Evolutionary conservation across 768 basidiomycete genomes (phyloP), one percentile per base, ranked within the genome.

Genomic region (Hygrophorus russula): DNA sequence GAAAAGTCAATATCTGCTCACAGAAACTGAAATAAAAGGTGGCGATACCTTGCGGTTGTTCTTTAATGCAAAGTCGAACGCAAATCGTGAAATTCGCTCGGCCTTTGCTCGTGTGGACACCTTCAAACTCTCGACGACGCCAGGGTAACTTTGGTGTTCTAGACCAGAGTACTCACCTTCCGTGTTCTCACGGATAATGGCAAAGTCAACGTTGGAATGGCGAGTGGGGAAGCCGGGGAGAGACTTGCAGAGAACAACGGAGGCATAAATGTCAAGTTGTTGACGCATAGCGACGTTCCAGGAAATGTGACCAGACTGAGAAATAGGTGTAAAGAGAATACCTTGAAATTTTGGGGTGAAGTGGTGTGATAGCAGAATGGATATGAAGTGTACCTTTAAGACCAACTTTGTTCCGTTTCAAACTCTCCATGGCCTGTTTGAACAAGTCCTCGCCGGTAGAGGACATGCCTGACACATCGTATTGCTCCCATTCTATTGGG

Each of bases 201-300:
- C 93, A 61, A 97, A 96, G 67, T 99, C 94, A 59, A 99, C 96
- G 58, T 94, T 87, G 47, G 79, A 71, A 66, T 99, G 96, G 49
- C 96, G 85, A 30, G 96, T 98, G 34, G 93, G 86, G 67, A 90
- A 80, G 41, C 96, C 96, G 10, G 91, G 89, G 41, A 98, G 78
- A 36, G 94, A 91, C 67, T 98, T 98, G 82, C 94, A 98, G 42
- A 98, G 76, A 42, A 97, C 92, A 53, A 98, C 87, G 8, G 94
- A 97, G 17, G 96, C 96, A 63, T 97, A 99, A 53, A 99, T 98
- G 64, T 99, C 96, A 50, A 99, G 85, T 59, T 94, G 88, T 61
- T 98, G 94, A 52, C 96, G 86, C 92, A 99, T 98, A 50, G 96
- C 96, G 46, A 99, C 96, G 60, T 99, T 99, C 96, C 96, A 99